These are phyloP conservation scores for Fennellomyces sp. DNA, from an alignment of 371 early-diverging fungal genomes.

Conservation along the genomic window DNA sequence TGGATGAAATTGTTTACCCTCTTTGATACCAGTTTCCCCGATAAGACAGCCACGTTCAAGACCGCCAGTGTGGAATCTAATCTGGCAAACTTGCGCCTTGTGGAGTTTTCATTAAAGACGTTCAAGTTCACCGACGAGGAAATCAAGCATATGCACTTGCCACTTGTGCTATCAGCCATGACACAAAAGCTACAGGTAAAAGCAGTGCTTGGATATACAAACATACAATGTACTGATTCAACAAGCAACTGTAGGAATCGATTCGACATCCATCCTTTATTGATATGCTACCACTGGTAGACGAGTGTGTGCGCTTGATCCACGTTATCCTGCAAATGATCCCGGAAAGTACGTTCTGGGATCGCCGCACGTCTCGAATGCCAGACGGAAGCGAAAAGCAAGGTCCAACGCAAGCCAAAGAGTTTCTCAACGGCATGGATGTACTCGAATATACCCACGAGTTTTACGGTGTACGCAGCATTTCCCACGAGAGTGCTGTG, in stretches of 20 bases:
- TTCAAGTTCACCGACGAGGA: constrained; percentile 84
- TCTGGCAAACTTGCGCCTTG: constrained; percentile 54
- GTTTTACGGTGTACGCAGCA: constrained; percentile 31
- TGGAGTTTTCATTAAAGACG: constrained; percentile 69
- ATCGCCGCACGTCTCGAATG: constrained; percentile 23
- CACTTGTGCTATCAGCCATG: constrained; percentile 67
- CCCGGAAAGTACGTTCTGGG: constrained; percentile 32
- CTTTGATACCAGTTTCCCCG: constrained; percentile 51
- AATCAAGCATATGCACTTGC: constrained; percentile 76
- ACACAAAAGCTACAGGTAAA: constrained; percentile 58
- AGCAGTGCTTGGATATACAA: background rate
- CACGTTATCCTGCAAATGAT: constrained; percentile 28
- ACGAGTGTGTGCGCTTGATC: constrained; percentile 31
- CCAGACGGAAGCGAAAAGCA: background rate
- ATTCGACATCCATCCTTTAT: constrained; percentile 27
- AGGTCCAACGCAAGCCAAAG: background rate
- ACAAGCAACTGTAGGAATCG: constrained; percentile 11
- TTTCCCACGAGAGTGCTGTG: background rate
- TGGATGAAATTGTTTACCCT: constrained; percentile 75
- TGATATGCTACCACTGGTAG: constrained; percentile 33
- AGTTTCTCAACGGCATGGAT: constrained; percentile 29
- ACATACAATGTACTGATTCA: background rate
- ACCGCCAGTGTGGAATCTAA: constrained; percentile 13
- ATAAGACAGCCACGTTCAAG: constrained; percentile 12
- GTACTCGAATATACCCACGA: constrained; percentile 40